Conservation (phyloP, 2,329 filamentous ascomycete genomes). For the Exophiala aquamarina region DNA sequence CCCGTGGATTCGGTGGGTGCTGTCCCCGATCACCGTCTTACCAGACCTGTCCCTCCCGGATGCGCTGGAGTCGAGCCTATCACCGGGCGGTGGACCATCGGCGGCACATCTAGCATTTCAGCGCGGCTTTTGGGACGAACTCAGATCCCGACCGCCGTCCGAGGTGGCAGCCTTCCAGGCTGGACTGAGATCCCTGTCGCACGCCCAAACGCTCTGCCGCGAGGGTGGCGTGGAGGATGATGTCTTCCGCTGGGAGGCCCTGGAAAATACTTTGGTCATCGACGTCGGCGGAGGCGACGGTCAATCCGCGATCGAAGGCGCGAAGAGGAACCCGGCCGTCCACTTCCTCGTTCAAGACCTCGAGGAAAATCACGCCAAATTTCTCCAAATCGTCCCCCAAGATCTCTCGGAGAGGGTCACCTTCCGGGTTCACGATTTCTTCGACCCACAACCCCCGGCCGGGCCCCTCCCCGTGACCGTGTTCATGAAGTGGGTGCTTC, state of each 20-base stretch:
- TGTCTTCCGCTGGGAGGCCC: not conserved
- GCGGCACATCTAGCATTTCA: not conserved
- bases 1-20: not conserved
- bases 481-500: slow-evolving; percentile 1
- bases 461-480: not conserved
- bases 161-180: too few relatives aligned
- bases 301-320: not conserved
- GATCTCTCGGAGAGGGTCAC: slow-evolving; percentile 7
- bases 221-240: not conserved
- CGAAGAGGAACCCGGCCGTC: slow-evolving; percentile 1
- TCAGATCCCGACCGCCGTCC: too few relatives aligned
- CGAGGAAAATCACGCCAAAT: slow-evolving; percentile 6
- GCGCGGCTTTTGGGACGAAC: not conserved
- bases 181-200: not conserved
- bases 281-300: slow-evolving; percentile 1
- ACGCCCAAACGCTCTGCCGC: too few relatives aligned
- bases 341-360: slow-evolving; percentile 17
- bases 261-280: not conserved
- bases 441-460: slow-evolving; percentile 28
- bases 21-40: not conserved
- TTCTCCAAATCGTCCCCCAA: slow-evolving; percentile 7
- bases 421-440: slow-evolving; percentile 33
- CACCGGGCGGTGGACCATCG: too few relatives aligned
- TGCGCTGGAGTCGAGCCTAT: too few relatives aligned
- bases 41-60: too few relatives aligned